Base-by-base conservation (phyloP, 768 basidiomycete genomes). In the Amylocystis lapponica region DNA sequence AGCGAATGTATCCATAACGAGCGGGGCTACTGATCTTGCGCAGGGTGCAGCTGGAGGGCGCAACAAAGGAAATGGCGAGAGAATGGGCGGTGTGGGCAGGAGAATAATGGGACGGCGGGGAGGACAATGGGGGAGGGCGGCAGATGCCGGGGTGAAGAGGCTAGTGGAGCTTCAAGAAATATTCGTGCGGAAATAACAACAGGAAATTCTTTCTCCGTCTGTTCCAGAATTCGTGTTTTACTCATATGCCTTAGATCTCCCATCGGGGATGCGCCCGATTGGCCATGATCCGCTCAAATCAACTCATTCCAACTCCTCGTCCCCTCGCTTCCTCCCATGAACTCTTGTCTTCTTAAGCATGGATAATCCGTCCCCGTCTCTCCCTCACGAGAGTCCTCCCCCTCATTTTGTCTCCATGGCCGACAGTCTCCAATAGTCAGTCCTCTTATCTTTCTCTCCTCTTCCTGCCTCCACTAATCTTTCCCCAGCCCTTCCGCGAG, bases 271-370 rank as follows among this genome's bases (percentile, higher is more conserved):
- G 47, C 39, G 33, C 62, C 61, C 59, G 60, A 62, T 63, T 51
- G 51, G 59, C 58, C 51, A 54, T 62, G 63, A 65, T 65, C 63
- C 62, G 63, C 59, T 53, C 51, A 57, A 56, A 56, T 53, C 55
- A 56, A 51, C 48, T 38, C 43, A 36, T 38, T 19, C 32, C 29
- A n/a, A n/a, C 39, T 21, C 19, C 47, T 36, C 44, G 23, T 41
- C 36, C 36, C 46, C 45, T 45, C 49, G 48, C 53, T 52, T 53
- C 49, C 51, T 46, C 38, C 46, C 36, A 39, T 45, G 48, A 43
- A 54, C 50, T 43, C 49, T 46, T 52, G 47, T 44, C 52, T 48
- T 46, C 30, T 44, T 42, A 60, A 55, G 57, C 55, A 55, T 56
- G 53, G 53, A 53, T 44, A 48, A 35, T 39, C 53, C 52, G 39